Evolutionary conservation across 441 rosid species (phyloP).

Genomic region (Pelargonium australe): DNA sequence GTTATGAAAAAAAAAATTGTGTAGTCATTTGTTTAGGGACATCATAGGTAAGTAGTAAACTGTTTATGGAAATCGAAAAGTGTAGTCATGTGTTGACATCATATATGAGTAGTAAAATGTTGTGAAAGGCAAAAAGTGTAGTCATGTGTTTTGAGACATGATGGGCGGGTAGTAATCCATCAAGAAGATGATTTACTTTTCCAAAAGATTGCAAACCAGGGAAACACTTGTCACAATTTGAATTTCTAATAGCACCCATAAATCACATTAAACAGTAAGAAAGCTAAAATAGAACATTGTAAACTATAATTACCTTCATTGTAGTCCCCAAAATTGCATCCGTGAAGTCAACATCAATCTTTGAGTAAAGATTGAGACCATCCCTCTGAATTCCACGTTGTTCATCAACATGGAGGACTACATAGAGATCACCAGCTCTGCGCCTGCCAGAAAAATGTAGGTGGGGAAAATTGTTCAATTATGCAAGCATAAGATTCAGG

Average conservation of each 20-base stretch:
- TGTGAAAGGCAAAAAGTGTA: too few relatives aligned
- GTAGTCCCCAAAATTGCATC: conserved; percentile 77
- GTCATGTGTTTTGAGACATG: too few relatives aligned
- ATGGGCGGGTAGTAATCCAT: too few relatives aligned
- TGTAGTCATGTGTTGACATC: too few relatives aligned
- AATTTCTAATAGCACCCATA: not conserved
- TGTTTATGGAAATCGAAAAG: too few relatives aligned
- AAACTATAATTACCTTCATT: conserved; percentile 39
- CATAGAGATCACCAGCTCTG: conserved; percentile 62
- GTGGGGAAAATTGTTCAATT: not conserved
- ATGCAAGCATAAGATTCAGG: too few relatives aligned
- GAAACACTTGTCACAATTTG: not conserved
- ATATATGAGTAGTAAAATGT: too few relatives aligned
- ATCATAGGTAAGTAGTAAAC: too few relatives aligned
- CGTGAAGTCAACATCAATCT: conserved; percentile 61
- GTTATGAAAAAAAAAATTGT: too few relatives aligned
- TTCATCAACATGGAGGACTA: conserved; percentile 54
- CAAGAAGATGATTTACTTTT: too few relatives aligned
- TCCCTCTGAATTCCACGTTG: conserved; percentile 74
- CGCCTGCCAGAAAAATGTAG: conserved; percentile 37
- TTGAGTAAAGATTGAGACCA: conserved; percentile 73
- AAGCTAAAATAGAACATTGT: not conserved
- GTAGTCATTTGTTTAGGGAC: too few relatives aligned
- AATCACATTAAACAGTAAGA: not conserved
- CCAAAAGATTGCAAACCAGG: too few relatives aligned